Percentiles rank a stretch among this genome's conserved stretches.
phyloP scores from a whole-genome alignment of 208 protist genomes.

The Acanthamoeba polyphaga region DNA sequence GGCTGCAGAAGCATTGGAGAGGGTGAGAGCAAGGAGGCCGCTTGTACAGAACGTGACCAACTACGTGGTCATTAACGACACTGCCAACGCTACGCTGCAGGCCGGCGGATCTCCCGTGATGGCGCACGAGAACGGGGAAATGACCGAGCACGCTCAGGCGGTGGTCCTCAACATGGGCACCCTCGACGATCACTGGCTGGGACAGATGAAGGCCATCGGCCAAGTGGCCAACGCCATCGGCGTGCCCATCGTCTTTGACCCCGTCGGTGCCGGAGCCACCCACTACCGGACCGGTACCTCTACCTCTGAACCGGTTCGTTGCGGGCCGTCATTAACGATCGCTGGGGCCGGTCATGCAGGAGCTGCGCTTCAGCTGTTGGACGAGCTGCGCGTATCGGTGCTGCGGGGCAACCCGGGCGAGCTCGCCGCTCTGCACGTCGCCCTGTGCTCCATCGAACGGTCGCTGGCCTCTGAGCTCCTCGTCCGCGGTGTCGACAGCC shows the following conservation, averaged over 20 bases:
- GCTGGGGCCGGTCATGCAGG: background rate
- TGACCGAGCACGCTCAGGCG: background rate
- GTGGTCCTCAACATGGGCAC: conserved; percentile 68
- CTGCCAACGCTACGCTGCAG: conserved; percentile 56
- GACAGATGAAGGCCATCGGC: background rate
- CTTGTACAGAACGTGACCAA: conserved; percentile 57
- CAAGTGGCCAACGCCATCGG: background rate
- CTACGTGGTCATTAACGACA: conserved; percentile 62
- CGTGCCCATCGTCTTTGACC: conserved; percentile 49
- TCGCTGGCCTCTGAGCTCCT: background rate
- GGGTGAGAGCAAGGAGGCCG: conserved; percentile 5
- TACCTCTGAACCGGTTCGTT: background rate
- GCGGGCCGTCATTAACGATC: background rate
- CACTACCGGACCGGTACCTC: background rate
- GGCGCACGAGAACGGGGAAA: conserved; percentile 43
- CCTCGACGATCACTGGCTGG: background rate
- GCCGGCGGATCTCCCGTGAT: conserved; percentile 31
- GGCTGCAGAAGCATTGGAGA: background rate
- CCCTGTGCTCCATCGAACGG: background rate
- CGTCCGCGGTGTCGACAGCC: conserved; percentile 22
- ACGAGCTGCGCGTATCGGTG: background rate
- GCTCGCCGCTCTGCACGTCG: background rate
- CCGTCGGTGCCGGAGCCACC: conserved; percentile 43
- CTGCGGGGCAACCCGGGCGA: conserved; percentile 15
- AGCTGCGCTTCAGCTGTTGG: background rate